Evolutionary conservation across 352 stramenopile species (phyloP), one percentile per base, ranked within the genome.

Genomic region (Pythium myriotylum): DNA sequence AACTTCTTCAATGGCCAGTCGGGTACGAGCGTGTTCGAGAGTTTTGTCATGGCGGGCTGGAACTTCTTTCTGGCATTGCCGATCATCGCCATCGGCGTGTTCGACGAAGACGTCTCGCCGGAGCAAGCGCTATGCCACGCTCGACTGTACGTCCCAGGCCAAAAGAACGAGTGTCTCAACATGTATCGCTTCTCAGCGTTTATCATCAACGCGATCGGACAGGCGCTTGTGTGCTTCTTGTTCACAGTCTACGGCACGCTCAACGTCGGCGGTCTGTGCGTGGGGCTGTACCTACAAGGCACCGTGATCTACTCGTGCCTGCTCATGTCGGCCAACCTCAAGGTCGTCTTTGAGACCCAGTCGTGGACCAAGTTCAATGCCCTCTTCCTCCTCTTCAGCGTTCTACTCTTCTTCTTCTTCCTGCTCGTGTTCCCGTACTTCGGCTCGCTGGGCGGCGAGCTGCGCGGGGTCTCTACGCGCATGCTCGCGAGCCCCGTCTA

Each of bases 21-120:
- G 5, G 89, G 87, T 7, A 87, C 84, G 19, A 93, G 81, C 19
- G 72, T 95, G 26, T 96, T 95, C 45, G 86, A 96, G 62, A 87
- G 75, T 64, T 92, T 92, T 59, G 76, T 90, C 16, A 88, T 92
- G 76, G 77, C 80, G 13, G 80, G 80, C 1, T 92, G 80, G 80
- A 92, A 92, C 32, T 90, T 92, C 48, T 92, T 90, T 50, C 43
- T 90, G 2, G 86, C 86, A 27, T 58, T 98, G 26, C 95, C 97
- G 33, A 98, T 98, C 68, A 81, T 92, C 27, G 81, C 77, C n/a
- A 88, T 94, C 47, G 85, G 82, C 10, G 70, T 91, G 23, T 89
- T 92, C 52, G 83, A 95, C 53, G 68, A 94, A 51, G 84, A 96
- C 73, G 80, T 95, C 9, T 58, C 72, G 1, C 72, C 71, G 1